phyloP scores from a whole-genome alignment of 2,329 filamentous ascomycete genomes.

The Aspergillus quadrilineatus region DNA sequence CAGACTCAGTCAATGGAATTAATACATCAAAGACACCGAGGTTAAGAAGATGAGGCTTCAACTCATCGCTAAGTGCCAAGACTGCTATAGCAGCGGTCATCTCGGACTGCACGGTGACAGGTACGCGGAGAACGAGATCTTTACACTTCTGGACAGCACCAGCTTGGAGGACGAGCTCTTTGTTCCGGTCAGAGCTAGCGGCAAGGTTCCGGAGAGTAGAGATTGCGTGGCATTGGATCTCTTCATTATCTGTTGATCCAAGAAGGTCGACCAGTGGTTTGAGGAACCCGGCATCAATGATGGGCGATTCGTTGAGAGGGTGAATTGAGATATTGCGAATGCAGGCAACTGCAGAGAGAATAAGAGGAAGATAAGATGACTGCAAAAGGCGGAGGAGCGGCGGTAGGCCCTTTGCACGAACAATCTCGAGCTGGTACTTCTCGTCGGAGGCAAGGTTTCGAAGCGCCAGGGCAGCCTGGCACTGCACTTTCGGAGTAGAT shows the following conservation, averaged over 20 bases:
- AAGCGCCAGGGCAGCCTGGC: slow-evolving; percentile 89
- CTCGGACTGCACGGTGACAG: slow-evolving; percentile 92
- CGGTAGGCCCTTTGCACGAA: slow-evolving; percentile 78
- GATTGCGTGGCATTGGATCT: slow-evolving; percentile 98
- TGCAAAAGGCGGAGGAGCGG: slow-evolving; percentile 87
- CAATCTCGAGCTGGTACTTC: slow-evolving; percentile 97
- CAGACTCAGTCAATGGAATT: slow-evolving; percentile 90
- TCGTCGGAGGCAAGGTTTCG: slow-evolving; percentile 96
- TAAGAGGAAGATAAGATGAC: slow-evolving; percentile 92
- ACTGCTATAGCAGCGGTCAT: slow-evolving; percentile 99
- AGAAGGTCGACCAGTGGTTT: slow-evolving; percentile 91
- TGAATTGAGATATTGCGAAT: slow-evolving; percentile 99
- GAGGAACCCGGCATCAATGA: slow-evolving; percentile 95
- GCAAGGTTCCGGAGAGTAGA: slow-evolving; percentile 94
- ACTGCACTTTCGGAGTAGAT: slow-evolving; percentile 94
- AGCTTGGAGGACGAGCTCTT: slow-evolving; percentile 93
- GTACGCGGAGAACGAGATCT: slow-evolving; percentile 88
- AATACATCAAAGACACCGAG: slow-evolving; percentile 94
- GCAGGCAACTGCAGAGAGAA: slow-evolving; percentile 93
- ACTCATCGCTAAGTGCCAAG: slow-evolving; percentile 87
- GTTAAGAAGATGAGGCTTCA: slow-evolving; percentile 86
- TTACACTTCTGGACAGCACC: slow-evolving; percentile 99
- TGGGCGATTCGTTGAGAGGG: slow-evolving; percentile 94
- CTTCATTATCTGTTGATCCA: slow-evolving; percentile 94
- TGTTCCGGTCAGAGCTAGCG: slow-evolving; percentile 95